Base-by-base conservation (phyloP, 805 yeast genomes). In the Myxozyma sirexii region DNA sequence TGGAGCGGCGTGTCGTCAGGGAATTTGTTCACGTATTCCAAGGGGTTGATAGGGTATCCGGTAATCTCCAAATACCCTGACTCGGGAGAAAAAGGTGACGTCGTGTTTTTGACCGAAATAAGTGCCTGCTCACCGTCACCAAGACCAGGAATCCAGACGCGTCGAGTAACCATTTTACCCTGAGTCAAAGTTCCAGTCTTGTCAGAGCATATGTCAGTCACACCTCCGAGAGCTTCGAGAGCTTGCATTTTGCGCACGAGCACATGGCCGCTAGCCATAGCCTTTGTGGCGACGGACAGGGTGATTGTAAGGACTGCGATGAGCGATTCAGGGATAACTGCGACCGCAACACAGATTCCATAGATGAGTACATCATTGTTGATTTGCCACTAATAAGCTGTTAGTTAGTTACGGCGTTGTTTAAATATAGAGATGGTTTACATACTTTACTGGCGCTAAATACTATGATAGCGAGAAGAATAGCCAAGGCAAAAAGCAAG, bases 311-410 rank as follows among this genome's bases (percentile, higher is more conserved):
- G 79, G 24, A 87, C 94, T 19, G 87, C 94, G 62, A 87, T 86
- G 68, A 87, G 78, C 0, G 92, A 85, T 2, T 91, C 87, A 3
- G 94, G 94, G 64, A 87, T 87, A 90, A 88, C 88, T 3, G 92
- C 84, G 50, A 87, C 76, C 68, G 88, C 88, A 49, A 88, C 93
- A 76, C 96, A 90, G 69, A 90, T 86, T 27, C 96, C 96, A 71
- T 90, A 90, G 50, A 90, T 84, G n/a, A 96, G 96, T 31, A 90
- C 94, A 67, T 89, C 90, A 57, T 79, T 82, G 67, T 83, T 84
- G 23, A 62, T 57, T 21, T 37, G 17, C 63, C 63, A 62, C 59
- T 57, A 35, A 23, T 0, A 42, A 8, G 8, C 15, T 3, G 39
- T 49, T 42, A 49, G 55, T n/a, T 19, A 7, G 6, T 4, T 21